Evolutionary conservation across 352 stramenopile genomes (phyloP), one percentile per base, ranked within the genome.

Genomic region (Aphanomyces invadans): DNA sequence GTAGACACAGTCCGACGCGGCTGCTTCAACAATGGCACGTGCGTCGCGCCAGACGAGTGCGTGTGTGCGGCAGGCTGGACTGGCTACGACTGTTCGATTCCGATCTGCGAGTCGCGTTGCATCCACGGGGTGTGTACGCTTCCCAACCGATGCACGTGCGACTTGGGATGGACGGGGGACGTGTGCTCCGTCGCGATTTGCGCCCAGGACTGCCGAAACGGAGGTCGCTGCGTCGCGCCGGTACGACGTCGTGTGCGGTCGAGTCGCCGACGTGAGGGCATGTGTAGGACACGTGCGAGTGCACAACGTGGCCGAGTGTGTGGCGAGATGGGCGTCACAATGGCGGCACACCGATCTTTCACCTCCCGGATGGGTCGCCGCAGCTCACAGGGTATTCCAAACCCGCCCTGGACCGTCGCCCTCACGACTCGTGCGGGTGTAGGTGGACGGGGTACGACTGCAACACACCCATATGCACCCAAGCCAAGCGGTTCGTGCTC

Each of bases 1-100:
- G 79, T 98, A 1, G 95, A 99, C 71, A 70, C 81, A 19, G 95
- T 98, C 12, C 46, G 96, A 10, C 80, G 85, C 54, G 96, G 96
- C 4, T 99, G 96, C 77, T 97, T 88, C 72, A 98, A 98, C 74
- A 98, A 98, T 67, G 91, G 92, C n/a, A 98, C 90, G 7, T 98
- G 93, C 69, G 76, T 93, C 1, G 89, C 84, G 3, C 92, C 92
- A 1, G 74, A 87, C 56, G 90, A 80, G 28, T 98, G 92, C 59
- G 59, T 61, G 2, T 98, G 92, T 63, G 80, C 83, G 9, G 2
- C 53, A 9, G 89, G 89, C 0, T 97, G 89, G 88, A 73, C 72
- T 5, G 89, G 89, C 12, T 55, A 51, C 5, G 86, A 96, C 71
- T 97, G 89, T 61, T 86, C 74, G 2, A 76, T 78, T 2, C 90